Evolutionary conservation across 768 basidiomycete species (phyloP).

Genomic region (Kwoniella europaea): DNA sequence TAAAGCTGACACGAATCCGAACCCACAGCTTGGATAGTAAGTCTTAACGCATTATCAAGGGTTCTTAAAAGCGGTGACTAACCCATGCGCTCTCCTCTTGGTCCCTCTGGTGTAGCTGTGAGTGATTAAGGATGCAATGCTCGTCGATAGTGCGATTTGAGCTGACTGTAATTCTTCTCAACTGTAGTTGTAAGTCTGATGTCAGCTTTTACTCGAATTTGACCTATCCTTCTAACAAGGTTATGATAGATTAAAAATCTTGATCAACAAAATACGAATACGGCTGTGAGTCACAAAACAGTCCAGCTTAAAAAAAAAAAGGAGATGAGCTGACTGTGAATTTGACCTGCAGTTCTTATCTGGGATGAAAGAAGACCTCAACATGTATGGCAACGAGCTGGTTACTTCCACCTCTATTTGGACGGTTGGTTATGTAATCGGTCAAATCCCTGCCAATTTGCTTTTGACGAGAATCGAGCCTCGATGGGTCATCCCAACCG

Average conservation of each 20-base stretch:
- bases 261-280: slow-evolving; percentile 39
- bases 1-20: neutral
- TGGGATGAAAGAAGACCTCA: slow-evolving; percentile 51
- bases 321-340: neutral
- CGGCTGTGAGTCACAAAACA: slow-evolving; percentile 29
- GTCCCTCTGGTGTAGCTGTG: too few relatives aligned
- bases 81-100: too few relatives aligned
- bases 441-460: slow-evolving; percentile 41
- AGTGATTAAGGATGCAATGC: too few relatives aligned
- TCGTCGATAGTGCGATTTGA: too few relatives aligned
- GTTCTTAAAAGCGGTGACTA: too few relatives aligned
- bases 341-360: slow-evolving; percentile 26
- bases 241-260: slow-evolving; percentile 32
- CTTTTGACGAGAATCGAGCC: slow-evolving; percentile 48
- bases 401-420: slow-evolving; percentile 43
- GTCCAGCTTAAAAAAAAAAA: neutral
- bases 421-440: slow-evolving; percentile 39
- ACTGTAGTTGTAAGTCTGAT: neutral
- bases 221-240: too few relatives aligned
- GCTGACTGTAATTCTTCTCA: too few relatives aligned
- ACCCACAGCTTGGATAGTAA: slow-evolving; percentile 15
- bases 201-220: neutral
- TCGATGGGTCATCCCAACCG: slow-evolving; percentile 47
- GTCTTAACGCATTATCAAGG: neutral
- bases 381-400: slow-evolving; percentile 45